Base-by-base conservation (phyloP, 176 grass and related monocot species). In the Avena sativa region DNA sequence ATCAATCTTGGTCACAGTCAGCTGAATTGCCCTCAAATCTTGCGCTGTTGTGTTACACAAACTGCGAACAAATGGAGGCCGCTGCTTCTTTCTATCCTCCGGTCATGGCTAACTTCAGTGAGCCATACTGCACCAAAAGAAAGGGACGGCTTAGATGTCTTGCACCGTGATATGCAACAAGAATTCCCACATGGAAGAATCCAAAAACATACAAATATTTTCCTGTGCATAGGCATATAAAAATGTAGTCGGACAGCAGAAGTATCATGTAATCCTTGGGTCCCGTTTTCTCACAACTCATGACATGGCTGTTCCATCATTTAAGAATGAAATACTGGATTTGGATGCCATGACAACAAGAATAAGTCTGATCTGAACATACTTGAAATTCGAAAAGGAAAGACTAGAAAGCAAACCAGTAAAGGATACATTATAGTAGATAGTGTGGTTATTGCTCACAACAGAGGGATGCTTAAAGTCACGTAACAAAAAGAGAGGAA, bases 31-130 rank as follows among this genome's bases (percentile, higher is more conserved):
- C 48, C 26, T 63, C 30, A 82, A 81, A 20, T 78, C 53, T 43
- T 43, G 40, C 40, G 14, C 8, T 15, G 28, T 26, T 12, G 66
- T 67, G 12, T 47, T 10, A 43, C 0, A 19, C 61, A 79, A 81
- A 76, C 15, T 58, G 57, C 25, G 55, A 73, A 76, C 47, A 32
- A 11, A 30, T 32, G 46, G 32, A 40, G 67, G 5, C 8, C 56
- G 81, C 17, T 78, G 11, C 60, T 81, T 66, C 62, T 81, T 81
- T 71, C 51, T 20, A 65, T 53, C 17, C 65, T 82, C 50, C 17
- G 55, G 21, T 64, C n/a, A 34, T 80, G 43, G 16, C 25, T 19
- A 52, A 30, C 4, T 7, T 26, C 44, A 88, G 60, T 65, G 9
- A 47, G 4, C 32, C 7, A 86, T 64, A 36, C 71, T 89, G 83